phyloP scores from a whole-genome alignment of 371 early-diverging fungal species.

The Funneliformis caledonium region DNA sequence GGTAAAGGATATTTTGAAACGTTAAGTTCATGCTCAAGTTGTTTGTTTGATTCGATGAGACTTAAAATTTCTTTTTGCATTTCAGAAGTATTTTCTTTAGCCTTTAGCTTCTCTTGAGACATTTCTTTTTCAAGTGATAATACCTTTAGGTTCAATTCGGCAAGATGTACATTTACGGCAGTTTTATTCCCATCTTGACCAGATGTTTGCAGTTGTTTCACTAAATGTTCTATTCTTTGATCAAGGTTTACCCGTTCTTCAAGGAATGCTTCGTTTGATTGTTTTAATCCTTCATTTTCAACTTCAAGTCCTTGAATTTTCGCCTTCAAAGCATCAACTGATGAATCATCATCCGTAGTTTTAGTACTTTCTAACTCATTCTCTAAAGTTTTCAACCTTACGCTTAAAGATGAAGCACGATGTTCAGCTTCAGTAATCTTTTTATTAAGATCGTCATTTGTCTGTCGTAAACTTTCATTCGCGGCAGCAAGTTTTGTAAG shows the following conservation, averaged over 20 bases:
- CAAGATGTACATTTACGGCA: not conserved
- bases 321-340: not conserved
- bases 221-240: conserved; percentile 20
- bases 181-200: conserved; percentile 12
- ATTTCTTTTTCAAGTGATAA: conserved; percentile 6
- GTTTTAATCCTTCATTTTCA: conserved; percentile 24
- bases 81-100: not conserved
- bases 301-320: conserved; percentile 27
- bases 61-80: conserved; percentile 31
- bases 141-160: conserved; percentile 22
- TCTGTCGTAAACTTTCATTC: conserved; percentile 26
- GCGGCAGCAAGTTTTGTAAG: conserved; percentile 16
- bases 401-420: not conserved
- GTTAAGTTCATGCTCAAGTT: conserved; percentile 5
- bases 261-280: not conserved
- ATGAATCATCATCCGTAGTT: not conserved
- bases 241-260: conserved; percentile 32
- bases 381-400: conserved; percentile 9
- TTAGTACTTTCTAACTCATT: not conserved
- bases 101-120: not conserved
- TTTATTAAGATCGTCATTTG: conserved; percentile 30
- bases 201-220: conserved; percentile 4
- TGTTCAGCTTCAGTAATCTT: conserved; percentile 16
- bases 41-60: conserved; percentile 3
- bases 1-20: not conserved